Base-by-base conservation (phyloP, 352 stramenopile species). In the Nothophytophthora sp. region DNA sequence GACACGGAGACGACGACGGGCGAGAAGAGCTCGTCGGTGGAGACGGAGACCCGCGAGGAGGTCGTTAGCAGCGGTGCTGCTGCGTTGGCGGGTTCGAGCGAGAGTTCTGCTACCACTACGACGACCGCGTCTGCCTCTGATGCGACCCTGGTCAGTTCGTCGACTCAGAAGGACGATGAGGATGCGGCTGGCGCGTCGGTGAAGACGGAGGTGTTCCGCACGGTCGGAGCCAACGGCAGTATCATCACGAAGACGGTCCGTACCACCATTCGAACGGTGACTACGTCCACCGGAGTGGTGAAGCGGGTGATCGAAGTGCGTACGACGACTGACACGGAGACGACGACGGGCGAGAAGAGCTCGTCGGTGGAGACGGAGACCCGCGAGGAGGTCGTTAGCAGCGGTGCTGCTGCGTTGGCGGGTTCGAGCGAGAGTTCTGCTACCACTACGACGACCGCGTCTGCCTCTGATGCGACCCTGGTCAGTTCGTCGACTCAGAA, bases 171-270 rank as follows among this genome's bases (percentile, higher is more conserved):
- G n/a, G 43, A 57, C 16, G 50, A 70, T 32, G 49, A 65, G 32
- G 55, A 47, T 28, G 19, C 42, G 18, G 36, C 52, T 2, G 47
- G 49, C 16, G 43, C 48, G 28, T 60, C 49, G 18, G 54, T 60
- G 43, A 69, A 58, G 43, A 69, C 53, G 9, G 54, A 69, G 33
- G 52, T 68, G 34, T 63, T 55, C 52, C 52, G 53, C 12, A 45
- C 47, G 41, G 59, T 27, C 34, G 50, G 36, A 28, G 41, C 40
- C 20, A 59, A 63, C 44, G 52, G 59, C 19, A 63, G 47, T 30
- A 42, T 63, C 12, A 55, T 60, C 35, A 68, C 52, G 13, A 68
- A 63, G 52, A 68, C 59, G 52, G 39, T 68, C 48, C 59, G 59
- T 40, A 68, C 52, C 40, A 68, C 40, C 25, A 63, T 63, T 37